Base-by-base conservation (phyloP, 176 grass and related monocot genomes). In the Paspalum notatum region DNA sequence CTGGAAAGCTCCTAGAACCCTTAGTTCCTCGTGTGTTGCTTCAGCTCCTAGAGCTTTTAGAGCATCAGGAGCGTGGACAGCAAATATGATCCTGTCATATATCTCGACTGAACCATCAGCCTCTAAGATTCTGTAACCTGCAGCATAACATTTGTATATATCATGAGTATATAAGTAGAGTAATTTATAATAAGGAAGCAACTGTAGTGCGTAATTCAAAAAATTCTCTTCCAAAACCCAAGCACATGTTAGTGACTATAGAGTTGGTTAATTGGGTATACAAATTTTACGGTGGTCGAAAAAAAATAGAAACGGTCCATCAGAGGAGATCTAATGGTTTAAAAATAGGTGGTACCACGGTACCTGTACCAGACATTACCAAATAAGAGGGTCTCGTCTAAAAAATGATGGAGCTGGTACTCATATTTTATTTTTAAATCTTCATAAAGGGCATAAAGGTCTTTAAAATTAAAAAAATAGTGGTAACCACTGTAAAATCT, bases 1-100 rank as follows among this genome's bases (percentile, higher is more conserved):
- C 14, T 92, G 91, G 78, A 94, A 97, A 80, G 91, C 89, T 40
- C 89, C 89, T 12, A 97, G 74, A 79, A 88, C 77, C 78, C 68
- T 90, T 20, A 64, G 24, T n/a, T 97, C 91, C 7, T 97, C 91
- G 4, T 82, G 75, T 76, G 87, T 97, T 83, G 83, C 87, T 80
- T 87, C 86, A 76, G 69, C 42, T 12, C 89, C 94, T 72, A 97
- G 77, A 26, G 94, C 71, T n/a, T 84, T 90, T 22, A 97, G 77
- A 84, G 90, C 91, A 89, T 97, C 87, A 3, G 83, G 89, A 25
- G 91, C 94, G 71, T 97, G 89, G 6, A 72, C 64, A 52, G 82
- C 62, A 70, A 97, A 80, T 68, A 97, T 75, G 76, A 93, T 88
- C 18, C 68, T 89, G 61, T 94, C 89, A 17, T 92, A 92, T 2